A percentile compares a stretch with the other conserved stretches of the same genome.
Evolutionary conservation across 495 filamentous ascomycete species (phyloP).

Genomic region (Staphylotrichum longicolle): DNA sequence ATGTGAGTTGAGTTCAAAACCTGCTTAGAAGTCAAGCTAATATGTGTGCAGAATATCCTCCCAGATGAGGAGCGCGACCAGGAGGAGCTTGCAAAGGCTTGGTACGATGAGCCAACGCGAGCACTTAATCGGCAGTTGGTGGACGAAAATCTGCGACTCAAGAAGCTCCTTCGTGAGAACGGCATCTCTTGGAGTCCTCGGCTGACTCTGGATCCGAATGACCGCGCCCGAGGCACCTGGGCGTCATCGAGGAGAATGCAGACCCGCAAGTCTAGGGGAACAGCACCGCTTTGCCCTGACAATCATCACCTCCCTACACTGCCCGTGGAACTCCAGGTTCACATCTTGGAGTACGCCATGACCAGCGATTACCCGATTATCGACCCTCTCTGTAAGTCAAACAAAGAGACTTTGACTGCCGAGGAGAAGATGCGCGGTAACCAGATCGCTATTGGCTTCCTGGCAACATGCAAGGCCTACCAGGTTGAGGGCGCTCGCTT

Average conservation of each 20-base stretch:
- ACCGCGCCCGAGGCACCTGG: conserved; percentile 19
- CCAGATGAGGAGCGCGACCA: conserved; percentile 46
- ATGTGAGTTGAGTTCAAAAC: background rate
- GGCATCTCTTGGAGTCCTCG: conserved; percentile 36
- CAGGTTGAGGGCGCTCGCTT: conserved; percentile 40
- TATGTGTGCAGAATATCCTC: background rate
- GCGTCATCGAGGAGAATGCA: conserved; percentile 6
- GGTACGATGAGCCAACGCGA: conserved; percentile 42
- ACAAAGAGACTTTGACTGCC: conserved; percentile 32
- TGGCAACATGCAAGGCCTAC: conserved; percentile 46
- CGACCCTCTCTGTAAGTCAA: conserved; percentile 44
- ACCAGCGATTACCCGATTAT: conserved; percentile 46
- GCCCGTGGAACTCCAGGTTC: conserved; percentile 45
- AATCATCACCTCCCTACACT: conserved; percentile 36
- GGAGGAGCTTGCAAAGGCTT: conserved; percentile 40
- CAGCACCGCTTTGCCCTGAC: background rate
- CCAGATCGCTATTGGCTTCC: conserved; percentile 42
- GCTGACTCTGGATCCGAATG: conserved; percentile 16
- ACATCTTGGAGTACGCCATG: conserved; percentile 45
- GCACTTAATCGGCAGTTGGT: conserved; percentile 33
- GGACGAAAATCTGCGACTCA: conserved; percentile 40
- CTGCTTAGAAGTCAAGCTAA: conserved; percentile 1
- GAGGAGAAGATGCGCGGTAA: conserved; percentile 37
- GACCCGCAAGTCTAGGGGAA: conserved; percentile 17
- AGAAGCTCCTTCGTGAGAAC: conserved; percentile 41